phyloP scores from a whole-genome alignment of 2,329 filamentous ascomycete genomes.

The Epichloe scottii region DNA sequence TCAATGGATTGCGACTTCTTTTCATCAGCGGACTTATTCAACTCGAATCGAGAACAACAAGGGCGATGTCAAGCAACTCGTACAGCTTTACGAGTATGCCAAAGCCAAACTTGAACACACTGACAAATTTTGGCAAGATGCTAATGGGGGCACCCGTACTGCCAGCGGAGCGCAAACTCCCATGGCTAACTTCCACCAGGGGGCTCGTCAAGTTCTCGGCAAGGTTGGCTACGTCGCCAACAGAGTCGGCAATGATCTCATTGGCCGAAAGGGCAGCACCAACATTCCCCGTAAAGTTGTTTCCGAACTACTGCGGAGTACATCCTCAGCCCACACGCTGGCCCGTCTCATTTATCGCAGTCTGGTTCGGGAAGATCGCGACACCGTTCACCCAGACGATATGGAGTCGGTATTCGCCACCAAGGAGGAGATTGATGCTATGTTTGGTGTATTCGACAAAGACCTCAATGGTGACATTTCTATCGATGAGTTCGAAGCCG shows the following conservation, averaged over 20 bases:
- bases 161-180: constrained; percentile 61
- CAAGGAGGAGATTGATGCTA: constrained; percentile 75
- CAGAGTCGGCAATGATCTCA: constrained; percentile 82
- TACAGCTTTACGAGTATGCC: constrained; percentile 53
- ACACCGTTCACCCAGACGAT: constrained; percentile 69
- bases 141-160: constrained; percentile 16
- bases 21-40: constrained; percentile 82
- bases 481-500: constrained; percentile 85
- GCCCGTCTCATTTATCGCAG: constrained; percentile 82
- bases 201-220: constrained; percentile 61
- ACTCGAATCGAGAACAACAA: constrained; percentile 89
- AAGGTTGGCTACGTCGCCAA: constrained; percentile 79
- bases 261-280: constrained; percentile 58
- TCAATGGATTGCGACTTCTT: constrained; percentile 86
- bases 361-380: constrained; percentile 60
- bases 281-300: constrained; percentile 79
- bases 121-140: constrained; percentile 35
- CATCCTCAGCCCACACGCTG: constrained; percentile 65
- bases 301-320: constrained; percentile 60
- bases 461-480: constrained; percentile 95
- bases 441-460: constrained; percentile 88
- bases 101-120: constrained; percentile 56
- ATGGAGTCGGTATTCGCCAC: constrained; percentile 67
- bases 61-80: constrained; percentile 59
- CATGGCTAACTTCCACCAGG: constrained; percentile 57